Evolutionary conservation across 129 eudicot genomes (phyloP).

Genomic region (Pulicaria dysenterica): DNA sequence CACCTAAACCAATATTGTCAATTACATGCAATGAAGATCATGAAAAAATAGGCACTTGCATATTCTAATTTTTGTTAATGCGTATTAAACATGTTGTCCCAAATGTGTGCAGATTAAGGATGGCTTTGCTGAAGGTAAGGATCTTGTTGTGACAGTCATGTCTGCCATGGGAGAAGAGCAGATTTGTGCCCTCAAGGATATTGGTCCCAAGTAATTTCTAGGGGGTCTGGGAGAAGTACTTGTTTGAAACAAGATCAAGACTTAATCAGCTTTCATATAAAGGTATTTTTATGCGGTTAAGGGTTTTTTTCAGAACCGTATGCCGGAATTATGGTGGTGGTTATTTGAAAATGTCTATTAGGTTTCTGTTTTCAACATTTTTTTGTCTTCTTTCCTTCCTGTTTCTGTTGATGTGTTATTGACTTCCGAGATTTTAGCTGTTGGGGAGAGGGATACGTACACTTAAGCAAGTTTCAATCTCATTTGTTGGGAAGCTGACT

Average conservation of each 20-base stretch:
- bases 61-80: not conserved
- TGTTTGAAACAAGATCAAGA: not conserved
- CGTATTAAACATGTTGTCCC: not conserved
- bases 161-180: conserved; percentile 94
- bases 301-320: conserved; percentile 9
- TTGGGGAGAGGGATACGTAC: conserved; percentile 7
- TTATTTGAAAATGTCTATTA: conserved; percentile 30
- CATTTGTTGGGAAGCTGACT: conserved; percentile 13
- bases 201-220: conserved; percentile 56
- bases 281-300: conserved; percentile 15
- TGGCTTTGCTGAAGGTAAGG: conserved; percentile 83
- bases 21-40: not conserved
- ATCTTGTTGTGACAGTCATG: conserved; percentile 78
- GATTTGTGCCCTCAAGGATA: conserved; percentile 76
- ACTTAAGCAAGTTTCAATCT: conserved; percentile 12
- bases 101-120: conserved; percentile 60
- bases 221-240: not conserved
- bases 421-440: conserved; percentile 2
- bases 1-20: not conserved
- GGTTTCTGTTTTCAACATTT: conserved; percentile 23
- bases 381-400: conserved; percentile 13
- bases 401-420: conserved; percentile 6
- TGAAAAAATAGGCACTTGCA: not conserved
- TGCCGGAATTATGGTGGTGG: conserved; percentile 21
- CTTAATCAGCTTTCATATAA: conserved; percentile 28